Conservation (phyloP, 1,284 basidiomycete species). For the Tilletia horrida region DNA sequence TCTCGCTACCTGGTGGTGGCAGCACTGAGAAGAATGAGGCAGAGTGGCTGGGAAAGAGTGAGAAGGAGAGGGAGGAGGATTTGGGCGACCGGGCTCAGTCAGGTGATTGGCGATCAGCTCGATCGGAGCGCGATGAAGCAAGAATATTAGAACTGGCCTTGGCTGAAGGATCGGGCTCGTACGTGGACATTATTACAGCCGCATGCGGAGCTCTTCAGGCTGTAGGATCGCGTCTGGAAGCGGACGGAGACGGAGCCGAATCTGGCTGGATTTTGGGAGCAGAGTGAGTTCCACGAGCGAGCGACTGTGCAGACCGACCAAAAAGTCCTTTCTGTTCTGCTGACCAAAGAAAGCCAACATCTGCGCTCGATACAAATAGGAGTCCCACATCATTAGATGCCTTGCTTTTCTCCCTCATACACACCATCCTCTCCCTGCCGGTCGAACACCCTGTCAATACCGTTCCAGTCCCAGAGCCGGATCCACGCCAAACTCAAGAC, state of each 20-base stretch:
- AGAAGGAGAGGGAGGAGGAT: slow-evolving; percentile 2
- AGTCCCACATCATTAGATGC: slow-evolving; percentile 34
- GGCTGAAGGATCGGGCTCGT: neutral
- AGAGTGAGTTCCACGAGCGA: slow-evolving; percentile 9
- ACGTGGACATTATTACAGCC: slow-evolving; percentile 19
- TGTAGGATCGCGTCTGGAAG: slow-evolving; percentile 26
- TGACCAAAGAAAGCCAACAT: no score
- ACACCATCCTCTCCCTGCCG: slow-evolving; percentile 36
- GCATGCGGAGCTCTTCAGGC: slow-evolving; percentile 27
- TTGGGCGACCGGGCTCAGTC: neutral
- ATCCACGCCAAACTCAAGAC: slow-evolving; percentile 19
- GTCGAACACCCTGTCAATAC: slow-evolving; percentile 20
- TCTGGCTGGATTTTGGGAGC: neutral
- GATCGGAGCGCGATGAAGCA: slow-evolving; percentile 7
- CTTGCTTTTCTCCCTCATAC: slow-evolving; percentile 34
- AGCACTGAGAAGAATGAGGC: neutral
- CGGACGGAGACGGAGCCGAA: slow-evolving; percentile 17
- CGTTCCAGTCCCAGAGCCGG: slow-evolving; percentile 13
- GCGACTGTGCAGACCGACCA: no score
- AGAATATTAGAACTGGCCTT: neutral
- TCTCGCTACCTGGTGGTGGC: slow-evolving; percentile 2
- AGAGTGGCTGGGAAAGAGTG: neutral
- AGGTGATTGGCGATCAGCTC: neutral
- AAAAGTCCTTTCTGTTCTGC: no score
- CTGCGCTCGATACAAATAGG: neutral